Conservation (phyloP, 495 filamentous ascomycete species). For the Penicillium herquei region DNA sequence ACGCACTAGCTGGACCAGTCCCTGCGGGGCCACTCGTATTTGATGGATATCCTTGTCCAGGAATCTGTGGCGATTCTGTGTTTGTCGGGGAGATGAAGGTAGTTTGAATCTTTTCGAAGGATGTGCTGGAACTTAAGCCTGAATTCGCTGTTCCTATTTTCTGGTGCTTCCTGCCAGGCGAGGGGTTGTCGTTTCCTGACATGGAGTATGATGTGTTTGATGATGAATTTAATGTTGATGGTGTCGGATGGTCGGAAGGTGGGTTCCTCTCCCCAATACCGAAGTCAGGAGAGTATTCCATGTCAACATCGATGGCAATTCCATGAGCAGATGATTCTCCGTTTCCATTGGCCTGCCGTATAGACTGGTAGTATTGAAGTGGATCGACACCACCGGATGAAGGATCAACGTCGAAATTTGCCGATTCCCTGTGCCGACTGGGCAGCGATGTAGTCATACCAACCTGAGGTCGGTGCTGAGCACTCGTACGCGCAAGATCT, state of each 20-base stretch:
- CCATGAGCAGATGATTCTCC: conserved; percentile 8
- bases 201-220: conserved; percentile 35
- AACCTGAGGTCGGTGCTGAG: neutral
- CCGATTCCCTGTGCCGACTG: conserved; percentile 22
- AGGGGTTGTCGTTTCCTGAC: conserved; percentile 23
- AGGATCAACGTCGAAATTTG: neutral
- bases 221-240: conserved; percentile 36
- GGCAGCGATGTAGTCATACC: conserved; percentile 25
- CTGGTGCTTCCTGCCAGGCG: conserved; percentile 21
- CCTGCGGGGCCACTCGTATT: conserved; percentile 9
- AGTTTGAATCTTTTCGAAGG: conserved; percentile 18
- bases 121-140: conserved; percentile 9
- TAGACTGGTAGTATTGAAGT: conserved; percentile 5
- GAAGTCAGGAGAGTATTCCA: conserved; percentile 32
- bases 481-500: conserved; percentile 1
- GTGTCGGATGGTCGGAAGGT: conserved; percentile 35
- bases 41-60: conserved; percentile 12
- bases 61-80: conserved; percentile 9
- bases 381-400: neutral
- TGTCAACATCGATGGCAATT: conserved; percentile 25
- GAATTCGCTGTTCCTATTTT: conserved; percentile 7
- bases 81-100: conserved; percentile 14
- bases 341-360: conserved; percentile 1
- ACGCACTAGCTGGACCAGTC: conserved; percentile 7
- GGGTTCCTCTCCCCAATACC: conserved; percentile 28